Conservation (phyloP, 345 rosid genomes). For the Heritiera littoralis region DNA sequence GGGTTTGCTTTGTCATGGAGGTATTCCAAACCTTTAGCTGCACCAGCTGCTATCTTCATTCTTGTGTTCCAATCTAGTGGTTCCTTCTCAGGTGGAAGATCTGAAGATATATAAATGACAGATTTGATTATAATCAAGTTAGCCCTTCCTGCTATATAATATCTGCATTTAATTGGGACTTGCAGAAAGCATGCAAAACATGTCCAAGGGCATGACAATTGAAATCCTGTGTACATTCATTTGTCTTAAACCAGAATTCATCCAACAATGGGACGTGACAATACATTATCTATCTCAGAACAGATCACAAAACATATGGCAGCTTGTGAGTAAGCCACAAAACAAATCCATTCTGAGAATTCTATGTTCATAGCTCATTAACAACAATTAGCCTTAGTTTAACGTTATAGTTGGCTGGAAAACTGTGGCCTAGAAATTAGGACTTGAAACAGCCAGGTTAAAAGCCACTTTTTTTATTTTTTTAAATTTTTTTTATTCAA, state of each 20-base stretch:
- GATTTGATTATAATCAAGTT: neutral
- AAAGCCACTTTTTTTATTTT: neutral
- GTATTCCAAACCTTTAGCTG: conserved; percentile 94
- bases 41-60: conserved; percentile 99
- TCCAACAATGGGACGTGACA: neutral
- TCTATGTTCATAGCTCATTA: neutral
- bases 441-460: neutral
- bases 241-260: neutral
- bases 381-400: neutral
- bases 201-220: neutral
- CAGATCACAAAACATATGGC: neutral
- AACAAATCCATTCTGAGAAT: neutral
- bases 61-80: conserved; percentile 93
- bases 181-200: neutral
- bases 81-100: conserved; percentile 91
- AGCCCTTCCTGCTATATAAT: neutral
- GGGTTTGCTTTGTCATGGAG: conserved; percentile 94
- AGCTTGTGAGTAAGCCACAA: neutral
- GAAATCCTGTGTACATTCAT: neutral
- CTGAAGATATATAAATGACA: conserved; percentile 33
- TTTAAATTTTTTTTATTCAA: neutral
- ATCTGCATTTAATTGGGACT: neutral
- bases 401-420: neutral
- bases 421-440: neutral
- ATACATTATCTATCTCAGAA: no score